Percentiles rank a stretch among this genome's conserved stretches.
These are phyloP conservation scores for Rhodotorula sp. DNA, from an alignment of 1,284 basidiomycete genomes.

Conservation along the genomic window DNA sequence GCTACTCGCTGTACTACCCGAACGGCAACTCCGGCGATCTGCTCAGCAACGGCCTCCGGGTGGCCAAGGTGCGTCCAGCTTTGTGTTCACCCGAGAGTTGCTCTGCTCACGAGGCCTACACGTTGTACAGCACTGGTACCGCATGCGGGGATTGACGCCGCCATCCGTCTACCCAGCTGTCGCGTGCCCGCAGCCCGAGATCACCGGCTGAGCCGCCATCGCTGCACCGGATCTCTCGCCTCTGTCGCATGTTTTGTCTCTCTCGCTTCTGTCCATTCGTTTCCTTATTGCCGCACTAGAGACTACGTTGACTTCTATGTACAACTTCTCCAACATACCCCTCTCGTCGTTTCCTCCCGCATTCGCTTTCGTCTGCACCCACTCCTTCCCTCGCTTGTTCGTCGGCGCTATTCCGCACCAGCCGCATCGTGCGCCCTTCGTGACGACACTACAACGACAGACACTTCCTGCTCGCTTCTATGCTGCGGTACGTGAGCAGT, in stretches of 20 bases:
- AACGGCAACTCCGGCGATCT: constrained; percentile 36
- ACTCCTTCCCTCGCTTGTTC: no score
- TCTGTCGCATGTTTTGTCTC: background rate
- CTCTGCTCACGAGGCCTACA: no score
- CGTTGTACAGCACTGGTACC: constrained; percentile 33
- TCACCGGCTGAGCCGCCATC: background rate
- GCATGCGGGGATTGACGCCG: constrained; percentile 33
- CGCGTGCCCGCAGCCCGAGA: constrained; percentile 38
- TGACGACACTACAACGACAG: no score
- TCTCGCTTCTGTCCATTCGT: background rate
- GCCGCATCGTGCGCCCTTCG: no score
- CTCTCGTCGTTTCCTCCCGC: no score
- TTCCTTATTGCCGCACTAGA: background rate
- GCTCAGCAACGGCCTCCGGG: constrained; percentile 19
- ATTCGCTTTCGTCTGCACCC: no score
- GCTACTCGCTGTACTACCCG: constrained; percentile 43
- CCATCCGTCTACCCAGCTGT: constrained; percentile 37
- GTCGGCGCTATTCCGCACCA: no score
- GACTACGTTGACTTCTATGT: no score
- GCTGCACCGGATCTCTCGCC: background rate
- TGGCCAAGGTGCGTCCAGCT: constrained; percentile 27
- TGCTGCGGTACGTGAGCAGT: no score
- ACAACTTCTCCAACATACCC: no score
- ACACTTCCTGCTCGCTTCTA: no score
- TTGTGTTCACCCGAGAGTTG: no score